Percentiles rank a stretch among this genome's conserved stretches.
phyloP scores from a whole-genome alignment of 768 basidiomycete genomes.

The Tephrocybe sp. region DNA sequence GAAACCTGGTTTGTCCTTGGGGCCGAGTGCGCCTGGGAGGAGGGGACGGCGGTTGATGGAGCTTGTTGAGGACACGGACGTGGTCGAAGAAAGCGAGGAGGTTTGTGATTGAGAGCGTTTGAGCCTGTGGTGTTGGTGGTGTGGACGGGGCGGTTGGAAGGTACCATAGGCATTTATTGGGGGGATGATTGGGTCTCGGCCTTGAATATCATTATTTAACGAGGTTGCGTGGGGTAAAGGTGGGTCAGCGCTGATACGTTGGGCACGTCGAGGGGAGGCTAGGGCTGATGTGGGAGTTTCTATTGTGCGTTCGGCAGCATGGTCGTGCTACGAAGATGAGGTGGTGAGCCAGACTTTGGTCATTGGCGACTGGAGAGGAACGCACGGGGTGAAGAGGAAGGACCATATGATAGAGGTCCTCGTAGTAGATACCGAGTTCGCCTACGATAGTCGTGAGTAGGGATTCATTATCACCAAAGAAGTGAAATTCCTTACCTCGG shows the following conservation, averaged over 20 bases:
- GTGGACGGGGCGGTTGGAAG: slow-evolving; percentile 27
- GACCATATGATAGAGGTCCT: slow-evolving; percentile 59
- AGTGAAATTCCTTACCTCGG: slow-evolving; percentile 40
- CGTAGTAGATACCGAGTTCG: slow-evolving; percentile 60
- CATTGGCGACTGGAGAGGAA: not conserved
- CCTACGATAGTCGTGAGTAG: slow-evolving; percentile 27
- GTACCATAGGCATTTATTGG: slow-evolving; percentile 54
- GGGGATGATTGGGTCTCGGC: slow-evolving; percentile 39
- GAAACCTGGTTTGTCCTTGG: slow-evolving; percentile 22
- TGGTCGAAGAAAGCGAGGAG: slow-evolving; percentile 18
- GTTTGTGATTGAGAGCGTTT: slow-evolving; percentile 14
- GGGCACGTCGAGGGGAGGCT: slow-evolving; percentile 26
- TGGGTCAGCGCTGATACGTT: slow-evolving; percentile 27
- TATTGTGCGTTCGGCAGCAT: slow-evolving; percentile 2
- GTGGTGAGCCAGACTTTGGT: not conserved
- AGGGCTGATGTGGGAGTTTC: slow-evolving; percentile 21
- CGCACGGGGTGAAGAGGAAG: slow-evolving; percentile 55
- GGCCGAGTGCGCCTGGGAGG: slow-evolving; percentile 35
- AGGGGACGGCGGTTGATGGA: slow-evolving; percentile 35
- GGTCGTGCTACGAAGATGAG: slow-evolving; percentile 32
- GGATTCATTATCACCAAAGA: not conserved
- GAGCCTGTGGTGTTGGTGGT: slow-evolving; percentile 14
- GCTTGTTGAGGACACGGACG: slow-evolving; percentile 19
- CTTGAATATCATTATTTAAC: not conserved
- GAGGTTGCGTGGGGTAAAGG: slow-evolving; percentile 5